phyloP scores from a whole-genome alignment of 495 filamentous ascomycete species.

The Trypethelium eluteriae region DNA sequence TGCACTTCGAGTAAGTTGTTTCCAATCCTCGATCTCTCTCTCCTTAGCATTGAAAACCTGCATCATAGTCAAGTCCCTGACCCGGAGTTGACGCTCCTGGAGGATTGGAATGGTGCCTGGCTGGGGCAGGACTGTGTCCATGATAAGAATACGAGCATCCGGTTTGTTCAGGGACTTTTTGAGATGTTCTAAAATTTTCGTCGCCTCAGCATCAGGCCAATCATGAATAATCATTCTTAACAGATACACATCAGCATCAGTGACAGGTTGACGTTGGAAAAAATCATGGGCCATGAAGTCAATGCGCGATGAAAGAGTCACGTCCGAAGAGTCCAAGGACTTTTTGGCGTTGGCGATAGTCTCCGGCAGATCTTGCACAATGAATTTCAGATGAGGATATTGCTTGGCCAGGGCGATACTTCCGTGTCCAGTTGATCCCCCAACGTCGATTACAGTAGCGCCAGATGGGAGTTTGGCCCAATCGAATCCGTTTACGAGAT shows the following conservation, averaged over 20 bases:
- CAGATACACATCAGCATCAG: conserved; percentile 12
- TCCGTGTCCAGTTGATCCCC: conserved; percentile 15
- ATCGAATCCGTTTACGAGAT: conserved; percentile 13
- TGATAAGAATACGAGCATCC: conserved; percentile 13
- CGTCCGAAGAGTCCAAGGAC: neutral
- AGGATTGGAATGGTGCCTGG: conserved; percentile 6
- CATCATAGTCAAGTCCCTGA: conserved; percentile 15
- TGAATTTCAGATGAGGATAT: conserved; percentile 12
- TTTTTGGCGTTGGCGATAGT: conserved; percentile 6
- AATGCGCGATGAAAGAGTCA: conserved; percentile 2
- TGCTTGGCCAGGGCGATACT: conserved; percentile 16
- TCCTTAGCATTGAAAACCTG: conserved; percentile 16
- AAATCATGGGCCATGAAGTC: conserved; percentile 14
- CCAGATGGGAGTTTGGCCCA: conserved; percentile 13
- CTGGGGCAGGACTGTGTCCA: conserved; percentile 14
- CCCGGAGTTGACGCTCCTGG: conserved; percentile 13
- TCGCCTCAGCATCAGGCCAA: conserved; percentile 1
- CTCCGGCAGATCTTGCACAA: conserved; percentile 17
- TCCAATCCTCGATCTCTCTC: conserved; percentile 35
- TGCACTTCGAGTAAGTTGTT: conserved; percentile 3
- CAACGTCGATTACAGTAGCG: conserved; percentile 14
- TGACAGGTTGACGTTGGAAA: conserved; percentile 15
- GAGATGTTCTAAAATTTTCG: conserved; percentile 13
- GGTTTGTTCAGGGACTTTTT: conserved; percentile 8
- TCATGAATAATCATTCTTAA: conserved; percentile 17